Conservation (phyloP, 805 yeast species). For the Ogataea saltuana region DNA sequence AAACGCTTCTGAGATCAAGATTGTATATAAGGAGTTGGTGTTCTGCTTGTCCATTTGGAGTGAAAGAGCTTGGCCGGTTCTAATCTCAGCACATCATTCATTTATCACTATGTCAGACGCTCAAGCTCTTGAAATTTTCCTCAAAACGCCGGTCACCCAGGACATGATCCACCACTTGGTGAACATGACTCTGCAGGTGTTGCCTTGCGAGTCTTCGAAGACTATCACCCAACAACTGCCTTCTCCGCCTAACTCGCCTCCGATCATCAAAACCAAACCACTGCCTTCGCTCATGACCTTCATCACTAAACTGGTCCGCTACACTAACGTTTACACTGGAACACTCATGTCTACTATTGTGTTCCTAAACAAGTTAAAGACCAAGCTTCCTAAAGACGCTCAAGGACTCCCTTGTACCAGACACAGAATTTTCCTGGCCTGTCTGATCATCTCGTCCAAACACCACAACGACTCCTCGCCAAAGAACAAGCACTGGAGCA, state of each 20-base stretch:
- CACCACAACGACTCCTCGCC: conserved; percentile 79
- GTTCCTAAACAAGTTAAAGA: conserved; percentile 60
- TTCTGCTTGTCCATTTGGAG: neutral
- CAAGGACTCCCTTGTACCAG: conserved; percentile 79
- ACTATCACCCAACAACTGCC: conserved; percentile 37
- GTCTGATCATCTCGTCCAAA: conserved; percentile 71
- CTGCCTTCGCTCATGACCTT: conserved; percentile 75
- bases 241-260: conserved; percentile 34
- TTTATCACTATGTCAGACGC: conserved; percentile 42
- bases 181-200: conserved; percentile 62
- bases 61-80: neutral
- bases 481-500: conserved; percentile 77
- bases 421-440: conserved; percentile 74
- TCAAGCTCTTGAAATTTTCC: conserved; percentile 59
- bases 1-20: neutral
- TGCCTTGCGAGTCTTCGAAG: conserved; percentile 55
- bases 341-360: conserved; percentile 73
- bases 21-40: conserved; percentile 1
- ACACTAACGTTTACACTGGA: conserved; percentile 79
- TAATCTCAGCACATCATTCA: neutral
- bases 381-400: conserved; percentile 66
- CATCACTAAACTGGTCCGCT: conserved; percentile 67
- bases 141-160: conserved; percentile 68
- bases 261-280: conserved; percentile 39
- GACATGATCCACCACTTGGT: conserved; percentile 74